A percentile compares a stretch with the other conserved stretches of the same genome.
These are phyloP conservation scores for Lactuca sativa DNA, from an alignment of 129 eudicot genomes.

Conservation along the genomic window DNA sequence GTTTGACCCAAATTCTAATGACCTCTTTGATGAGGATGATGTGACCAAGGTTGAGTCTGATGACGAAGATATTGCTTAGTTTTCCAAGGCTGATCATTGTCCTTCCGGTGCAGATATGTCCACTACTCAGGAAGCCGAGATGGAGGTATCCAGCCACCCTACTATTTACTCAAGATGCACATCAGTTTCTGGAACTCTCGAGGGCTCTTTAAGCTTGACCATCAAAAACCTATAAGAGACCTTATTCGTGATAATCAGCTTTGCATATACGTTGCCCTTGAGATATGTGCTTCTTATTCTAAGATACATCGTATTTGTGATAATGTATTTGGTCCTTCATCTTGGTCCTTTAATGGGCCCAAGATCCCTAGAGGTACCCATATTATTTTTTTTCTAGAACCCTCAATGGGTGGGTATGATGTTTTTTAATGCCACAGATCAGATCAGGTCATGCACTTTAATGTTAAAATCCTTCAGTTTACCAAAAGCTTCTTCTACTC, in stretches of 20 bases:
- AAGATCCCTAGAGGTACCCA: no score
- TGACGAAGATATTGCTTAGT: neutral
- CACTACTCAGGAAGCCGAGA: neutral
- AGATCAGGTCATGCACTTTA: no score
- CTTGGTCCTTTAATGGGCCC: no score
- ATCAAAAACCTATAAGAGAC: neutral
- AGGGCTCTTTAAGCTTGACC: neutral
- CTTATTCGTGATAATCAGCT: neutral
- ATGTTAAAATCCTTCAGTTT: no score
- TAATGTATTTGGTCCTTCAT: no score
- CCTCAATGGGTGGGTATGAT: no score
- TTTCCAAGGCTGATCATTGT: neutral
- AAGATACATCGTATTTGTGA: no score
- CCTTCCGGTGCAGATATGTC: neutral
- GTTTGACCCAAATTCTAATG: neutral
- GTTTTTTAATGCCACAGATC: no score
- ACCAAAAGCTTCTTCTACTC: no score
- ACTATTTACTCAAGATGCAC: neutral
- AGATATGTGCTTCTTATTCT: no score
- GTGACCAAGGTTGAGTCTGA: neutral
- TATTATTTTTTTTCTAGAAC: no score
- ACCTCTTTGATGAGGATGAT: neutral
- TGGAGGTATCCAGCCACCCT: neutral
- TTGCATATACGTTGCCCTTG: neutral
- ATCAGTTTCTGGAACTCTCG: neutral